These are phyloP conservation scores for Metarhizium robertsii DNA, from an alignment of 2,329 filamentous ascomycete genomes.

Conservation along the genomic window DNA sequence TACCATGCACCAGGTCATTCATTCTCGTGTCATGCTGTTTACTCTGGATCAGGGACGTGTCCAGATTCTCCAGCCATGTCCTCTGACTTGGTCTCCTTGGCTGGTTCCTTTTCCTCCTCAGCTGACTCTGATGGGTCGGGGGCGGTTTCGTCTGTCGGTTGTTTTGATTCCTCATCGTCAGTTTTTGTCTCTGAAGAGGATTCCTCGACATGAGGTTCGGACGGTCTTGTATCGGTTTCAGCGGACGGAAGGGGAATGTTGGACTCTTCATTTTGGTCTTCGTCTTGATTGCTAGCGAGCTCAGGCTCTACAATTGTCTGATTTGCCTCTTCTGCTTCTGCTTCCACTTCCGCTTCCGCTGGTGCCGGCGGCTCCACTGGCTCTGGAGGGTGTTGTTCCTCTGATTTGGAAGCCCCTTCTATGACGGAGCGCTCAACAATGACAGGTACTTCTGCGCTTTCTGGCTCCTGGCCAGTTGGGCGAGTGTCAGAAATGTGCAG, in stretches of 20 bases:
- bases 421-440: conserved; percentile 29
- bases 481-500: conserved; percentile 44
- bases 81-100: conserved; percentile 1
- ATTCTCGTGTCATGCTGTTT: neutral
- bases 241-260: neutral
- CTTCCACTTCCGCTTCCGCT: neutral
- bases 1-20: neutral
- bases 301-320: conserved; percentile 2
- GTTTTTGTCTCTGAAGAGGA: neutral
- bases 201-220: neutral
- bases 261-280: neutral
- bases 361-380: conserved; percentile 6
- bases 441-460: conserved; percentile 30
- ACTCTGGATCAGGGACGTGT: conserved; percentile 5
- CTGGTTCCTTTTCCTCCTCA: neutral
- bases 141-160: neutral
- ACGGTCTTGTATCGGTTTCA: neutral
- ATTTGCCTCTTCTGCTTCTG: conserved; percentile 4
- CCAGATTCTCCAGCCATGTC: conserved; percentile 5
- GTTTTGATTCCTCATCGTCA: conserved; percentile 1
- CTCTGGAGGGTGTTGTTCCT: conserved; percentile 4
- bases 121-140: neutral
- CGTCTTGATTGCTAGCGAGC: neutral
- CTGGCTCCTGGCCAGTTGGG: conserved; percentile 45
- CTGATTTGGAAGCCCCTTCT: conserved; percentile 6